A percentile compares a stretch with the other conserved stretches of the same genome.
These are phyloP conservation scores for Leptographium lundbergii DNA, from an alignment of 2,329 filamentous ascomycete genomes.

Conservation along the genomic window DNA sequence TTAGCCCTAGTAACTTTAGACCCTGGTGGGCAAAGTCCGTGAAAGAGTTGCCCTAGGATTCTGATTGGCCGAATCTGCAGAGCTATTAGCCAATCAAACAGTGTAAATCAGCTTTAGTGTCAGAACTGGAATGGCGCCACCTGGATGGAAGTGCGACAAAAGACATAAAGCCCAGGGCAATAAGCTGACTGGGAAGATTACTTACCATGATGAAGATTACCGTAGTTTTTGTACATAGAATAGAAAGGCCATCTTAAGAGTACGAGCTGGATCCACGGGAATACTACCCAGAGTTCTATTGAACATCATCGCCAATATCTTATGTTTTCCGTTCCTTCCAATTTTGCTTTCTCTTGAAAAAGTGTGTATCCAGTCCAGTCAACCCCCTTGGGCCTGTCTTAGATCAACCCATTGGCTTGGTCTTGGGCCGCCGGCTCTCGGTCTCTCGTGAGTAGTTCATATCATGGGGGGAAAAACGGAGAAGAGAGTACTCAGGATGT, in stretches of 20 bases:
- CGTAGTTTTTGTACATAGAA: not conserved
- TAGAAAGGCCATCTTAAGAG: not conserved
- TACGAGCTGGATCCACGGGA: not conserved
- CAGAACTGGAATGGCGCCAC: conserved; percentile 2
- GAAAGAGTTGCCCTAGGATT: not conserved
- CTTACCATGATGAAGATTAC: not conserved
- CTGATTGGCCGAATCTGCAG: conserved; percentile 6
- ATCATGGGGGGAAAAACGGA: not conserved
- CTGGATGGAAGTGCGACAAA: not conserved
- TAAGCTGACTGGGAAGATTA: not conserved
- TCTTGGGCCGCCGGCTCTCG: not conserved
- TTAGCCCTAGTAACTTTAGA: conserved; percentile 5
- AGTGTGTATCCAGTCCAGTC: not conserved
- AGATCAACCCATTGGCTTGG: not conserved
- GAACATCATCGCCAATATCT: not conserved
- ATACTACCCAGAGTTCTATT: not conserved
- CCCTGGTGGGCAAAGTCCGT: conserved; percentile 3
- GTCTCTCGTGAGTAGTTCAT: not conserved
- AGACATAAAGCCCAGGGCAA: not conserved
- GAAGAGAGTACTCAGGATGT: not conserved
- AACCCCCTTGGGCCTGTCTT: not conserved
- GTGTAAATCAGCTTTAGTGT: conserved; percentile 2
- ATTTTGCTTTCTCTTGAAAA: not conserved
- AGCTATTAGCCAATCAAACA: conserved; percentile 8
- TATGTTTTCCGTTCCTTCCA: not conserved